phyloP scores from a whole-genome alignment of 140 eudicot genomes.

The Erigeron philadelphicus region DNA sequence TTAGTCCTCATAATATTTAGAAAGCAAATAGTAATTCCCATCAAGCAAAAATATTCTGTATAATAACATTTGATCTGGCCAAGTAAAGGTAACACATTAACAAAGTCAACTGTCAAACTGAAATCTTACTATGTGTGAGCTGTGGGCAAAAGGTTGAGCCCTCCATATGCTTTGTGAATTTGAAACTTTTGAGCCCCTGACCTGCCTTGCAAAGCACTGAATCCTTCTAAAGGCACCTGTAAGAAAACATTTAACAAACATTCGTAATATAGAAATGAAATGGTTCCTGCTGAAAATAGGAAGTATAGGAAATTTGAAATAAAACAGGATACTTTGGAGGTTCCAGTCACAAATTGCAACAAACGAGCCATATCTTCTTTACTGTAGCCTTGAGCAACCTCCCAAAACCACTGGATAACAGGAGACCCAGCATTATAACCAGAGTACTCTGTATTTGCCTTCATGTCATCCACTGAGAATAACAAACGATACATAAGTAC shows the following conservation, averaged over 20 bases:
- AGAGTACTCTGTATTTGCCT: constrained; percentile 89
- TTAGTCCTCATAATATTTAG: background rate
- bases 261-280: background rate
- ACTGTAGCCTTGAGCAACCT: constrained; percentile 85
- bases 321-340: constrained; percentile 65
- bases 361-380: constrained; percentile 97
- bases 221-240: constrained; percentile 98
- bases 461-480: constrained; percentile 85
- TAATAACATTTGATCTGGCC: background rate
- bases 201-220: constrained; percentile 93
- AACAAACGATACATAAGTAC: constrained; percentile 6
- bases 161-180: constrained; percentile 94
- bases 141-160: constrained; percentile 83
- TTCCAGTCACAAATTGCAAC: constrained; percentile 93
- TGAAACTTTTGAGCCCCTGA: constrained; percentile 97
- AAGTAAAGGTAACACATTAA: background rate
- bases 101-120: background rate
- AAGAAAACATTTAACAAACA: background rate
- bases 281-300: background rate
- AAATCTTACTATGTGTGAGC: constrained; percentile 86
- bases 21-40: background rate
- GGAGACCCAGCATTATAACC: constrained; percentile 95
- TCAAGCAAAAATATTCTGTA: background rate
- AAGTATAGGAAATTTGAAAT: background rate
- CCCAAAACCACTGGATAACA: constrained; percentile 99